phyloP scores from a whole-genome alignment of 2,329 filamentous ascomycete genomes.

The Grosmannia huntii region DNA sequence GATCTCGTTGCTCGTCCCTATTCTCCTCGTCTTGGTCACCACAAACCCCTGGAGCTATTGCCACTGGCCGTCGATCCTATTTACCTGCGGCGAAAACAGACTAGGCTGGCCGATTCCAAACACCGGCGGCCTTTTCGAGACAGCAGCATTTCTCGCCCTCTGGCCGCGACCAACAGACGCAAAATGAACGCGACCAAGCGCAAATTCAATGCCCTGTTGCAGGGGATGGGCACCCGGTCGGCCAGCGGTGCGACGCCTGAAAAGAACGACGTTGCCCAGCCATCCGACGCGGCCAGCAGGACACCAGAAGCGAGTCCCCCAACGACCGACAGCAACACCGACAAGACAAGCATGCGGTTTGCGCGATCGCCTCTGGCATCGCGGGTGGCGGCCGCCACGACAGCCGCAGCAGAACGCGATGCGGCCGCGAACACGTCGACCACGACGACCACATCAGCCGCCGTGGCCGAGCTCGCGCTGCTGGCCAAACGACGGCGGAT shows the following conservation, averaged over 20 bases:
- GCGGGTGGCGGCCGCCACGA: not conserved
- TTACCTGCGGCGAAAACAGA: not conserved
- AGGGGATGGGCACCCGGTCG: constrained; percentile 44
- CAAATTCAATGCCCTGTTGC: constrained; percentile 67
- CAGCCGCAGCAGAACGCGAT: not conserved
- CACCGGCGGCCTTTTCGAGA: not conserved
- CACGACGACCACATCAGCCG: not conserved
- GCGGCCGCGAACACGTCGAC: not conserved
- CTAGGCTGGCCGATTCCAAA: not conserved
- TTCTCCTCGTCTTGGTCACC: too few relatives aligned
- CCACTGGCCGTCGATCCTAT: not conserved
- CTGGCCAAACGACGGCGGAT: constrained; percentile 41
- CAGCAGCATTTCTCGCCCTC: not conserved
- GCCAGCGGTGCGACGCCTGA: constrained; percentile 26
- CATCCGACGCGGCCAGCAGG: not conserved
- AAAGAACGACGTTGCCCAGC: constrained; percentile 14
- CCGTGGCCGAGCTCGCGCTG: constrained; percentile 23
- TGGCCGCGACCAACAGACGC: not conserved
- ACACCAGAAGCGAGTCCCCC: not conserved
- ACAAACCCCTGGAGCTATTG: too few relatives aligned
- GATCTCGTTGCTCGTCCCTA: too few relatives aligned
- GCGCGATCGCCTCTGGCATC: not conserved
- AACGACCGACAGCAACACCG: not conserved
- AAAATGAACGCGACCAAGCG: constrained; percentile 66
- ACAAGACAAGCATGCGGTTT: not conserved